phyloP scores from a whole-genome alignment of 306 rosid genomes.

The Mimosa bimucronata region DNA sequence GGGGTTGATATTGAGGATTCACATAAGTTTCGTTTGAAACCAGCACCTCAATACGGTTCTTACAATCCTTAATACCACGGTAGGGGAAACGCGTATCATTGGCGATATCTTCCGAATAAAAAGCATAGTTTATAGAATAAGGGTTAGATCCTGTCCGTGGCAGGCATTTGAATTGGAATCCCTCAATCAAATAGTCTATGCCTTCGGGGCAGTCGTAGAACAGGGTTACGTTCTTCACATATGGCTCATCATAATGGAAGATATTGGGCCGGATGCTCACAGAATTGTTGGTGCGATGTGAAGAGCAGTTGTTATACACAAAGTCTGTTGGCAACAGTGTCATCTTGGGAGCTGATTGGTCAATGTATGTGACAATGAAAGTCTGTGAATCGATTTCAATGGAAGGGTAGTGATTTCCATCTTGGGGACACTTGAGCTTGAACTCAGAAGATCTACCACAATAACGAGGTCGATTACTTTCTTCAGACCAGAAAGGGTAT shows the following conservation, averaged over 20 bases:
- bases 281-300: not conserved
- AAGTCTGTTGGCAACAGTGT: not conserved
- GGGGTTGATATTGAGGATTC: too few relatives aligned
- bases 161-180: not conserved
- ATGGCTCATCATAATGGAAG: not conserved
- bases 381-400: not conserved
- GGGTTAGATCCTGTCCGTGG: too few relatives aligned
- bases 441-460: not conserved
- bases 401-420: not conserved
- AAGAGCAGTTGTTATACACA: not conserved
- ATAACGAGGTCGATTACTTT: not conserved
- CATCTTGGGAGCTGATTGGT: accelerated
- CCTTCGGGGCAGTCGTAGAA: conserved; percentile 23
- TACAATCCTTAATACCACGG: not conserved
- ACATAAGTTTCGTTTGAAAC: not conserved
- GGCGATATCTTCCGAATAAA: not conserved
- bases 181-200: too few relatives aligned
- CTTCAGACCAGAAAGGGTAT: not conserved
- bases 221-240: conserved; percentile 12
- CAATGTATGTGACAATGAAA: not conserved
- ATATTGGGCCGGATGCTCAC: not conserved
- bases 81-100: not conserved
- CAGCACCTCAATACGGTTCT: not conserved
- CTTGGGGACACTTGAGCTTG: not conserved
- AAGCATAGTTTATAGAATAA: not conserved